Percentiles rank a stretch among this genome's conserved stretches.
phyloP scores from a whole-genome alignment of 139 green algal species.

The Chlamydomonas schloesseri region DNA sequence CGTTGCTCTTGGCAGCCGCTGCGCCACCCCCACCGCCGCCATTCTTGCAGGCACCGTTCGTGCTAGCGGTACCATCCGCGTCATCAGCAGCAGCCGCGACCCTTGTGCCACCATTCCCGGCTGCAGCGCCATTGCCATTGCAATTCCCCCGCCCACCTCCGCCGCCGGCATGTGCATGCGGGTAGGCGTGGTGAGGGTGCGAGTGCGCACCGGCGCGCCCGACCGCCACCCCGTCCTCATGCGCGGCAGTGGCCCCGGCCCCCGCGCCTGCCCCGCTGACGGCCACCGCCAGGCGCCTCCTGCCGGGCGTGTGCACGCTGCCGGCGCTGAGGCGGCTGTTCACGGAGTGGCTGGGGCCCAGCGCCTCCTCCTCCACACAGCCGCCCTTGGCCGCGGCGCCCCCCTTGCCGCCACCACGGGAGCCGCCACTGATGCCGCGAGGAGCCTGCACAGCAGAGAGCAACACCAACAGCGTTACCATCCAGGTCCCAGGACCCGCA shows the following conservation, averaged over 20 bases:
- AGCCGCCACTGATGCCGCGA: slow-evolving; percentile 1
- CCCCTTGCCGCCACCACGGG: neutral
- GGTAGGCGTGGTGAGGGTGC: neutral
- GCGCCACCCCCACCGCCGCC: neutral
- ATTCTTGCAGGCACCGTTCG: neutral
- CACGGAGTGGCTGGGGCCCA: slow-evolving; percentile 29
- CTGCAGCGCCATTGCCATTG: neutral
- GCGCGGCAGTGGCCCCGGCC: neutral
- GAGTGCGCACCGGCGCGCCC: neutral
- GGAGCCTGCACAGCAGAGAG: neutral
- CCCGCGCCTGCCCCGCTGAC: neutral
- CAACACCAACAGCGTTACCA: no score
- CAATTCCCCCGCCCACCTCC: no score
- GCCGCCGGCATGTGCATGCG: slow-evolving; percentile 12
- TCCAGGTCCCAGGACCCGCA: no score
- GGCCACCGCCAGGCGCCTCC: neutral
- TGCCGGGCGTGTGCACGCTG: slow-evolving; percentile 39
- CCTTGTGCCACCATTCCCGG: neutral
- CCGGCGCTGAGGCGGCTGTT: slow-evolving; percentile 38
- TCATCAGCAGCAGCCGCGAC: neutral
- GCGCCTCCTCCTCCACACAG: slow-evolving; percentile 1
- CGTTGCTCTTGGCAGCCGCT: neutral
- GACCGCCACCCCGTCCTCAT: neutral
- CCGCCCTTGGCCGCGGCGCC: neutral
- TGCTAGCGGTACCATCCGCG: neutral